These are phyloP conservation scores for Aureobasidium sp. DNA, from an alignment of 2,329 filamentous ascomycete genomes.

Conservation along the genomic window DNA sequence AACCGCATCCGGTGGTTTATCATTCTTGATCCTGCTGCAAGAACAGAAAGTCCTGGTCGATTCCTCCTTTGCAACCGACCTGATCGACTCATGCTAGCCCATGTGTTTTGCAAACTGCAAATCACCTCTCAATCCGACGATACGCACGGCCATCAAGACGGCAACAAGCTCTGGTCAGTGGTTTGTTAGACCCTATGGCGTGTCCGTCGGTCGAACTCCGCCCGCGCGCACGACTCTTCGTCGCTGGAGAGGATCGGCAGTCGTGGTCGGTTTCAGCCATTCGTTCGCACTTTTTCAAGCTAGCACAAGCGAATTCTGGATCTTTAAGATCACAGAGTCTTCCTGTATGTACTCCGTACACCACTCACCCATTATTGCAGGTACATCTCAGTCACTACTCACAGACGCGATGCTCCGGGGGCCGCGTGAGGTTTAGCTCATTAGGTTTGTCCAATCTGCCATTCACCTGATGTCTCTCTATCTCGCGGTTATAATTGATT, in stretches of 20 bases:
- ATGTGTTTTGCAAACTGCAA: background rate
- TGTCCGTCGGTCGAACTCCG: background rate
- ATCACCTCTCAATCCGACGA: background rate
- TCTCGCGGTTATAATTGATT: background rate
- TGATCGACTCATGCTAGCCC: background rate
- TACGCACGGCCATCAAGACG: background rate
- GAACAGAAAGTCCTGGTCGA: background rate
- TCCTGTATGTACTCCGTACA: background rate
- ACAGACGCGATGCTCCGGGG: too few relatives aligned
- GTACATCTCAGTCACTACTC: background rate
- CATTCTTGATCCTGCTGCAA: background rate
- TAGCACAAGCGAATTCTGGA: background rate
- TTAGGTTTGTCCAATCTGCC: too few relatives aligned
- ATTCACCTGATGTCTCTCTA: background rate
- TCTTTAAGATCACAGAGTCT: background rate
- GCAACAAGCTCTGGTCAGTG: conserved; percentile 5
- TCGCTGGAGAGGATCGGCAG: background rate
- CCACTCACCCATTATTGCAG: too few relatives aligned
- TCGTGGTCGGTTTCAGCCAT: background rate
- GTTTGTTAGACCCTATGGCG: background rate
- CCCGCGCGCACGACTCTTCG: background rate
- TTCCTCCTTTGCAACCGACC: background rate
- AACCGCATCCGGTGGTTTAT: background rate
- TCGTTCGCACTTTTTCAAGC: background rate
- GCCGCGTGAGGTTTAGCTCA: background rate